Percentiles rank a stretch among this genome's conserved stretches.
Evolutionary conservation across 2,329 filamentous ascomycete species (phyloP).

Genomic region (Pyricularia grisea): DNA sequence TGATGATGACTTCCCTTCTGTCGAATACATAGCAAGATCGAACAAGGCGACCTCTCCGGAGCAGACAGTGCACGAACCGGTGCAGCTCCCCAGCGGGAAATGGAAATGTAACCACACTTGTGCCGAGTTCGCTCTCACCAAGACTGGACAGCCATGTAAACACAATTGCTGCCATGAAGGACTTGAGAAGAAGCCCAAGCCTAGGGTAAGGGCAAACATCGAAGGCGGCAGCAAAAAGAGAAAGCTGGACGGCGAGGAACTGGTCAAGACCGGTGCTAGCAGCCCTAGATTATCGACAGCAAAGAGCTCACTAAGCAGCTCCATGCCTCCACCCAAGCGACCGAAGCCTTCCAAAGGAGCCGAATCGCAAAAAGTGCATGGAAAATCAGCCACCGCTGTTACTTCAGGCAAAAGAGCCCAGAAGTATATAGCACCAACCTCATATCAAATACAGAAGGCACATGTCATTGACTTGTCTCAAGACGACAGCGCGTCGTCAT

Average conservation of each 20-base stretch:
- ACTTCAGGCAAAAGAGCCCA: not conserved
- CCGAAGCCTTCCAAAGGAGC: not conserved
- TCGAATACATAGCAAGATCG: not conserved
- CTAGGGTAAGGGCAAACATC: constrained; percentile 10
- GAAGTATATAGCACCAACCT: not conserved
- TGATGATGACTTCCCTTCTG: constrained; percentile 1
- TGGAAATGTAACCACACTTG: constrained; percentile 69
- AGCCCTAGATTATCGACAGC: not conserved
- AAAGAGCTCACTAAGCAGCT: not conserved
- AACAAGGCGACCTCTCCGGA: not conserved
- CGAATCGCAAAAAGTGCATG: not conserved
- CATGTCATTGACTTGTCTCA: constrained; percentile 1
- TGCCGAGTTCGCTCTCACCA: constrained; percentile 24
- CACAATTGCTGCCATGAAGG: constrained; percentile 68
- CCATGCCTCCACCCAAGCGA: not conserved
- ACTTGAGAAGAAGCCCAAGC: constrained; percentile 50
- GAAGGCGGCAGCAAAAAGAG: not conserved
- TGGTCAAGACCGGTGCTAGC: not conserved
- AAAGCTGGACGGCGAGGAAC: not conserved
- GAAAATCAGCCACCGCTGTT: not conserved
- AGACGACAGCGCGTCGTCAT: not conserved
- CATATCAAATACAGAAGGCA: not conserved
- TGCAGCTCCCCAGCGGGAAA: constrained; percentile 56
- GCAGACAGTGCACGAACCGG: constrained; percentile 22
- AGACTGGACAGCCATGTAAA: constrained; percentile 43